Evolutionary conservation across 768 basidiomycete species (phyloP), one percentile per base, ranked within the genome.

Genomic region (Russula sp.): DNA sequence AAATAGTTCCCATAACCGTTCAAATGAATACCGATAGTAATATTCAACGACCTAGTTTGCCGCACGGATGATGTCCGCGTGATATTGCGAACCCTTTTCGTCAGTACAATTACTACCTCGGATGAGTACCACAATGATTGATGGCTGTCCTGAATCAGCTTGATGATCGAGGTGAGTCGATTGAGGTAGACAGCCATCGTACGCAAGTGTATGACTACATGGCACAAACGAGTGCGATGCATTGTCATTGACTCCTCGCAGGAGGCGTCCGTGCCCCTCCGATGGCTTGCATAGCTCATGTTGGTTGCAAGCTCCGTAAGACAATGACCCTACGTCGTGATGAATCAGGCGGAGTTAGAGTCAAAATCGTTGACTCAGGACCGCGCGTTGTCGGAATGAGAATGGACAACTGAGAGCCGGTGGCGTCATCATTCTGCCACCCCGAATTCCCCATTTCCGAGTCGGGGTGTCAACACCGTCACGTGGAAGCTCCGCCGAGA

Each of bases 221-320:
- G n/a, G n/a, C n/a, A n/a, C n/a, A n/a, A n/a, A n/a, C n/a, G n/a
- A 51, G 38, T 55, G 48, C 61, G 8, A 26, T 36, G 48, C 11
- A 26, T 11, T 14, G 34, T 1, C 34, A 34, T 14, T 28, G n/a
- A 55, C 34, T 28, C 50, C 38, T 51, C n/a, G 49, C 20, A n/a
- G n/a, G 38, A 16, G 7, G 50, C 11, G 14, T 38, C 38, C 38
- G 14, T 9, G 32, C 5, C 14, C 5, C 38, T 5, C 38, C 38
- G 16, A 6, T 18, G 38, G 5, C 28, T 30, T 52, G 30, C 26
- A 28, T 18, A 51, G 34, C 61, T 55, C 11, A 16, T 20, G 24
- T 20, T n/a, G 5, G 20, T 22, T 28, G 34, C 58, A 49, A 64
- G 63, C 13, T 64, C 63, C 63, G 52, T 52, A 22, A 52, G 48